These are phyloP conservation scores for Fusarium chaquense DNA, from an alignment of 2,329 filamentous ascomycete genomes.

Conservation along the genomic window DNA sequence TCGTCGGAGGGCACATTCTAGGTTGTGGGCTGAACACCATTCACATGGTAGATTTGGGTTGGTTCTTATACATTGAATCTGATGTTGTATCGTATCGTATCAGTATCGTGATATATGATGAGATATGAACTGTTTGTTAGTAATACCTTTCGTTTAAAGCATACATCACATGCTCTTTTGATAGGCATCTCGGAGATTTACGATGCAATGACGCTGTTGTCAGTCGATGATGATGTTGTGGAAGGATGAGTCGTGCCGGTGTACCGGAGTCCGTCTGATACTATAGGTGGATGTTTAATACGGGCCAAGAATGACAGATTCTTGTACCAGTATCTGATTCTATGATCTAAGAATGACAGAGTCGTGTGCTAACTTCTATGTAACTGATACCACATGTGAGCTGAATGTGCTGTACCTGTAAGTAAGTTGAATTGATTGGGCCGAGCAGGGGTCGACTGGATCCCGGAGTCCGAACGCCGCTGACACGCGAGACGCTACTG, in stretches of 20 bases:
- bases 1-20: neutral
- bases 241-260: neutral
- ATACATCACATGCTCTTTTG: conserved; percentile 12
- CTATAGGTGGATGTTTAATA: neutral
- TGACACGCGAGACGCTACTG: neutral
- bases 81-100: neutral
- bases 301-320: neutral
- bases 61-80: conserved; percentile 5
- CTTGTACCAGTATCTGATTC: neutral
- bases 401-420: neutral
- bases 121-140: no score
- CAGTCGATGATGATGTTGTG: neutral
- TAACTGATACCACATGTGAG: no score
- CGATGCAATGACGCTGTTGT: neutral
- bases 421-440: neutral
- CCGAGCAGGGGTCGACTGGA: neutral
- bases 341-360: no score
- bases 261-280: neutral
- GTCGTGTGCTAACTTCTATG: no score
- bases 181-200: neutral
- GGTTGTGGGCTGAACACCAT: neutral
- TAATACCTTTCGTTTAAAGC: conserved; percentile 3
- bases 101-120: neutral
- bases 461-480: conserved; percentile 2
- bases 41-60: neutral